A percentile compares a stretch with the other conserved stretches of the same genome.
phyloP scores from a whole-genome alignment of 2,329 filamentous ascomycete species.

The Alternaria gansuensis region DNA sequence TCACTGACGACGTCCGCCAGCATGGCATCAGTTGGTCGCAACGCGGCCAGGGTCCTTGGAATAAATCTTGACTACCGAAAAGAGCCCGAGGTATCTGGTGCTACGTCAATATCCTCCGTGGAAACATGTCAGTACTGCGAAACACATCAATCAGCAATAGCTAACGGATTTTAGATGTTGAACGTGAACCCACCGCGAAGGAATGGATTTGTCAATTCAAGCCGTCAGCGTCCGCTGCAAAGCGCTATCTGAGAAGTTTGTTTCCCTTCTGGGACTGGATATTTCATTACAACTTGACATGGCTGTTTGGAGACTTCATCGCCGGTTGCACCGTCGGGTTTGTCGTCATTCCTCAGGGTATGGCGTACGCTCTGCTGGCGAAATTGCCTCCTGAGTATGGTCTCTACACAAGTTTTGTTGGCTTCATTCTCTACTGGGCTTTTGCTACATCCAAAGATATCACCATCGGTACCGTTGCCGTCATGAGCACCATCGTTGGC shows the following conservation, averaged over 20 bases:
- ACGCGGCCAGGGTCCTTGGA: constrained; percentile 78
- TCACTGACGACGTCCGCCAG: constrained; percentile 17
- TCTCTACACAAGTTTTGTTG: constrained; percentile 95
- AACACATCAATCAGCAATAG: neutral
- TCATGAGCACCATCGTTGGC: constrained; percentile 91
- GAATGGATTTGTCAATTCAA: constrained; percentile 75
- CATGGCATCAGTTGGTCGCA: constrained; percentile 70
- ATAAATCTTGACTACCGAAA: constrained; percentile 81
- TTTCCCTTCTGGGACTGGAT: constrained; percentile 96
- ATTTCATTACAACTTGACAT: constrained; percentile 84
- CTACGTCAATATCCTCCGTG: constrained; percentile 80
- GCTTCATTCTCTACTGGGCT: constrained; percentile 94
- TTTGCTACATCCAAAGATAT: constrained; percentile 99
- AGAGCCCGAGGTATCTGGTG: constrained; percentile 73
- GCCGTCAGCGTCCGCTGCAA: constrained; percentile 64
- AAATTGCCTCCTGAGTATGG: constrained; percentile 83
- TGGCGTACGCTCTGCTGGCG: constrained; percentile 91
- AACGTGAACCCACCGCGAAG: constrained; percentile 76
- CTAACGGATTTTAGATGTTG: constrained; percentile 75
- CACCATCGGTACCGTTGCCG: constrained; percentile 96
- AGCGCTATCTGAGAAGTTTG: constrained; percentile 72
- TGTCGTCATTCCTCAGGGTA: constrained; percentile 92
- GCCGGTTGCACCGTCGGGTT: constrained; percentile 80
- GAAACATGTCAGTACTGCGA: constrained; percentile 37
- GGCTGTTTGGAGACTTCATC: constrained; percentile 87